Evolutionary conservation across 306 rosid genomes (phyloP), one percentile per base, ranked within the genome.

Genomic region (Aeschynomene evenia): DNA sequence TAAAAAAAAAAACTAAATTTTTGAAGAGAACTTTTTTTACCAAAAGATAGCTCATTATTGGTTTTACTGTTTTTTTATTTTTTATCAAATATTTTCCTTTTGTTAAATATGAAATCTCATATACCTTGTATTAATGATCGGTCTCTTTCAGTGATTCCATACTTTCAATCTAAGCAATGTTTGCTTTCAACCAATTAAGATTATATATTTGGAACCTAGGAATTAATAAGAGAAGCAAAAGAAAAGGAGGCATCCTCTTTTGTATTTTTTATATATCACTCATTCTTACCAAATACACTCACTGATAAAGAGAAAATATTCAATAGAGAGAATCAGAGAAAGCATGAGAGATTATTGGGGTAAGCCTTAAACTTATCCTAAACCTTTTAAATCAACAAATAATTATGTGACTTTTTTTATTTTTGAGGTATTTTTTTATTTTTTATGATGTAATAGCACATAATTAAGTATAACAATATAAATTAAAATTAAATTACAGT

Each of bases 81-180:
- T n/a, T n/a, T n/a, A n/a, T n/a, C n/a, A n/a, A n/a, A n/a, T n/a
- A n/a, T n/a, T n/a, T n/a, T n/a, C n/a, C n/a, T 63, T 49, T 49
- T 31, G 33, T 26, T 51, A 22, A 65, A 31, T 14, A 31, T 45
- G 73, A 46, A 56, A 43, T 65, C 1, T 22, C 29, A 42, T 48
- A 5, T 48, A 5, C 24, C 22, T 12, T 46, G 31, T 3, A 16
- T 48, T n/a, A 28, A 66, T 75, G 36, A 69, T 65, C 77, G 79
- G 64, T 77, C 43, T 53, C 51, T 14, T 42, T 66, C 36, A 40
- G 9, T 57, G 63, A 50, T 68, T 37, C 23, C 40, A 50, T 49
- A 28, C 75, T 68, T 81, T 22, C 45, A 66, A 12, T 21, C 50
- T 33, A 46, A 49, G 65, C 54, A 73, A 61, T 15, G 14, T 10